These are phyloP conservation scores for Fusarium sp. DNA, from an alignment of 2,329 filamentous ascomycete genomes.

Conservation along the genomic window DNA sequence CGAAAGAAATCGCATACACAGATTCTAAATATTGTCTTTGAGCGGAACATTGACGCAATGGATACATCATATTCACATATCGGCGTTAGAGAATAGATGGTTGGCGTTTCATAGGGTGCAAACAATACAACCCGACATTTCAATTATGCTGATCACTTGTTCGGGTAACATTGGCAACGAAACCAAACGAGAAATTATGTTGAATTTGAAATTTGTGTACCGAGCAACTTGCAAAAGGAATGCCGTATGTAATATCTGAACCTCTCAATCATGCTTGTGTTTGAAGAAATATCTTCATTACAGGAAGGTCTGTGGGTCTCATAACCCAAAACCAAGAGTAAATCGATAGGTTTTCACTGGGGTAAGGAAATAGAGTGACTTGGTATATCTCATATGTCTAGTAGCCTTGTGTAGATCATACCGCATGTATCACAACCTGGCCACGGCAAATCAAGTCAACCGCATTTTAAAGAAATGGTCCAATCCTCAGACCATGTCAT, in stretches of 20 bases:
- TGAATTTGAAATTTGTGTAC: not conserved
- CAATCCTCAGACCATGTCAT: slow-evolving; percentile 1
- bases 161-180: not conserved
- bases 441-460: not conserved
- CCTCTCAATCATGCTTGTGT: not conserved
- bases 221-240: not conserved
- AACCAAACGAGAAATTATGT: not conserved
- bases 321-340: not conserved
- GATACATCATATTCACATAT: slow-evolving; percentile 1
- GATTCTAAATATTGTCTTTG: slow-evolving; percentile 7
- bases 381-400: not conserved
- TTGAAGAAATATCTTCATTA: not conserved
- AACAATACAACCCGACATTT: slow-evolving; percentile 15
- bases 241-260: no score
- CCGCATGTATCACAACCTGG: not conserved
- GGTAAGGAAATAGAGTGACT: not conserved
- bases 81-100: slow-evolving; percentile 29
- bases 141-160: not conserved
- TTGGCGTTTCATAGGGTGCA: slow-evolving; percentile 5
- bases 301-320: not conserved
- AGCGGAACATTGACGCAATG: slow-evolving; percentile 15
- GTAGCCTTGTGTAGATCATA: not conserved
- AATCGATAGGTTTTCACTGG: not conserved
- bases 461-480: not conserved
- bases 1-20: slow-evolving; percentile 10